These are phyloP conservation scores for Trichoderma sp. DNA, from an alignment of 2,329 filamentous ascomycete species.

Conservation along the genomic window DNA sequence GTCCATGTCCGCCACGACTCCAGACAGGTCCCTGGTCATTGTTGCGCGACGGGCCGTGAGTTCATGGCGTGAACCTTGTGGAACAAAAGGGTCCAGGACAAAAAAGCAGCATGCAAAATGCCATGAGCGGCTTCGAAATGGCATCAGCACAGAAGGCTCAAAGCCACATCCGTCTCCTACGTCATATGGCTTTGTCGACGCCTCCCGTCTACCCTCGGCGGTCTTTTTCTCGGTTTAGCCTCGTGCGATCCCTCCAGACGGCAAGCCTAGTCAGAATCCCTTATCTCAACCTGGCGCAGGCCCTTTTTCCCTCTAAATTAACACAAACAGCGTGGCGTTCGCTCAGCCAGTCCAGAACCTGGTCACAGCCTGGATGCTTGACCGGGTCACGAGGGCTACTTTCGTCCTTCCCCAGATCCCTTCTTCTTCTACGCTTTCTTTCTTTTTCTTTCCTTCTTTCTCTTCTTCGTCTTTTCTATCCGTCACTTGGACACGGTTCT, in stretches of 20 bases:
- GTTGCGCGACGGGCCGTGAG: conserved; percentile 7
- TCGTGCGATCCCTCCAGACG: neutral
- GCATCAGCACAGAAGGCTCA: neutral
- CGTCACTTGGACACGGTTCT: neutral
- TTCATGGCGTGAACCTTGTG: neutral
- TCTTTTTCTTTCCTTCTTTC: neutral
- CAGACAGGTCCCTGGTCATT: neutral
- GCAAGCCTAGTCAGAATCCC: neutral
- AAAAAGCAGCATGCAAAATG: neutral
- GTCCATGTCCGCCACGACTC: neutral
- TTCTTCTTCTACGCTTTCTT: neutral
- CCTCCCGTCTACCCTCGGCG: neutral
- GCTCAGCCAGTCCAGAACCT: neutral
- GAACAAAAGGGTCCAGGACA: neutral
- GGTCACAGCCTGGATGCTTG: neutral
- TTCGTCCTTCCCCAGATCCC: neutral
- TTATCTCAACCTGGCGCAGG: neutral
- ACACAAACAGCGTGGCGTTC: conserved; percentile 15
- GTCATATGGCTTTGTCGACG: neutral
- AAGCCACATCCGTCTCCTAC: neutral
- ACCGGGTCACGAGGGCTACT: conserved; percentile 8
- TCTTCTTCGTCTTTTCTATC: neutral
- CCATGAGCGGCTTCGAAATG: neutral
- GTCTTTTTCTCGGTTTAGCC: neutral
- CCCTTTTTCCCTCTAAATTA: neutral